A percentile compares a stretch with the other conserved stretches of the same genome.
phyloP scores from a whole-genome alignment of 2,329 filamentous ascomycete genomes.

The Elsinoe perseae region DNA sequence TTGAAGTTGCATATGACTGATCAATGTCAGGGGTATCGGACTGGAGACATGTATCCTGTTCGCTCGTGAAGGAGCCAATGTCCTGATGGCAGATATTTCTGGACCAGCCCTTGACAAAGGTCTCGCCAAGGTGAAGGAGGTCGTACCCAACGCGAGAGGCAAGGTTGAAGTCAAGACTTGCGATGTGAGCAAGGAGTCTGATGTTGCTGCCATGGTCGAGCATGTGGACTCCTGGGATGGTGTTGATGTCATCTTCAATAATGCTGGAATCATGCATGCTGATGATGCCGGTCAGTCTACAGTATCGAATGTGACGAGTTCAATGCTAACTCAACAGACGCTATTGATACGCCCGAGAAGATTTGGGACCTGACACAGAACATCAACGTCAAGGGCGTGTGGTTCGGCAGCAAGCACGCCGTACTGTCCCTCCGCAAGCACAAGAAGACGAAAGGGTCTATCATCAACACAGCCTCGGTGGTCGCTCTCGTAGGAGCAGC shows the following conservation, averaged over 20 bases:
- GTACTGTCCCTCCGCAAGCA: conserved; percentile 72
- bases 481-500: conserved; percentile 81
- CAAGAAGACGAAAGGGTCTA: conserved; percentile 68
- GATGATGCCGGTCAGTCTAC: conserved; percentile 40
- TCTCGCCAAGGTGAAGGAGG: conserved; percentile 62
- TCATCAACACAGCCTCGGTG: conserved; percentile 89
- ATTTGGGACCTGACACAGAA: conserved; percentile 92
- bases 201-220: conserved; percentile 68
- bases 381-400: conserved; percentile 98
- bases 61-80: conserved; percentile 74
- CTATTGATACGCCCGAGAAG: conserved; percentile 73
- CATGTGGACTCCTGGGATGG: conserved; percentile 76
- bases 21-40: conserved; percentile 65
- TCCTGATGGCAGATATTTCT: conserved; percentile 82
- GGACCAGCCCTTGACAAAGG: conserved; percentile 69
- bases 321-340: conserved; percentile 33
- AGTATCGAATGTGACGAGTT: no score
- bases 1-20: conserved; percentile 5
- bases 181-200: conserved; percentile 79
- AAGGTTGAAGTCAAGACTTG: conserved; percentile 57
- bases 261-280: conserved; percentile 93
- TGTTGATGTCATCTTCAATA: conserved; percentile 91
- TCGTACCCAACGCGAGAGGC: conserved; percentile 48
- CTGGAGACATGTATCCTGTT: conserved; percentile 89
- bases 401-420: conserved; percentile 90